A percentile compares a stretch with the other conserved stretches of the same genome.
phyloP scores from a whole-genome alignment of 78 protist species.

The Dictyostelium intermedium region DNA sequence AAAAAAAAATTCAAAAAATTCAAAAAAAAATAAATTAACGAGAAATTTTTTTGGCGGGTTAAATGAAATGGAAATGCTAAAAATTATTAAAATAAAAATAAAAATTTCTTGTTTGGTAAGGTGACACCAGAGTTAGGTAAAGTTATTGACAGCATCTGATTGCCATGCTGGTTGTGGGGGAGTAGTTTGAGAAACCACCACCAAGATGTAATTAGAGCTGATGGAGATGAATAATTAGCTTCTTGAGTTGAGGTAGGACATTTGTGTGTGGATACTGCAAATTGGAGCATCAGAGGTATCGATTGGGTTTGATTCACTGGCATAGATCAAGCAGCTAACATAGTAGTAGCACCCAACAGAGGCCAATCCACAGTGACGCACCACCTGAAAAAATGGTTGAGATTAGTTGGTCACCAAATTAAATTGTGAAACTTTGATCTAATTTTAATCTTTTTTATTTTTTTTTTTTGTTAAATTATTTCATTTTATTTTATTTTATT shows the following conservation, averaged over 20 bases:
- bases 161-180: conserved; percentile 44
- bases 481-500: too few species aligned
- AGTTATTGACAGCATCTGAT: conserved; percentile 1
- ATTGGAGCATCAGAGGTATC: background rate
- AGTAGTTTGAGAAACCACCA: conserved; percentile 65
- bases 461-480: too few species aligned
- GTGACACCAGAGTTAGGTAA: conserved; percentile 31
- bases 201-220: conserved; percentile 72
- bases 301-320: background rate
- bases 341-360: conserved; percentile 75
- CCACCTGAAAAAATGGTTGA: conserved; percentile 56
- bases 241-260: conserved; percentile 52
- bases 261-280: background rate
- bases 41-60: too few species aligned
- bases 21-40: too few species aligned
- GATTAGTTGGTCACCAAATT: conserved; percentile 42
- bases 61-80: too few species aligned
- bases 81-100: too few species aligned
- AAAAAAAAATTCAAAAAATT: too few species aligned
- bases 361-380: conserved; percentile 67
- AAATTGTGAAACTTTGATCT: too few species aligned
- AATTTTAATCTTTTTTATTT: too few species aligned
- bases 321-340: conserved; percentile 31
- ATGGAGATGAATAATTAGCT: conserved; percentile 34
- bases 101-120: conserved; percentile 26